These are phyloP conservation scores for Cordyceps militaris DNA, from an alignment of 2,329 filamentous ascomycete species.

Conservation along the genomic window DNA sequence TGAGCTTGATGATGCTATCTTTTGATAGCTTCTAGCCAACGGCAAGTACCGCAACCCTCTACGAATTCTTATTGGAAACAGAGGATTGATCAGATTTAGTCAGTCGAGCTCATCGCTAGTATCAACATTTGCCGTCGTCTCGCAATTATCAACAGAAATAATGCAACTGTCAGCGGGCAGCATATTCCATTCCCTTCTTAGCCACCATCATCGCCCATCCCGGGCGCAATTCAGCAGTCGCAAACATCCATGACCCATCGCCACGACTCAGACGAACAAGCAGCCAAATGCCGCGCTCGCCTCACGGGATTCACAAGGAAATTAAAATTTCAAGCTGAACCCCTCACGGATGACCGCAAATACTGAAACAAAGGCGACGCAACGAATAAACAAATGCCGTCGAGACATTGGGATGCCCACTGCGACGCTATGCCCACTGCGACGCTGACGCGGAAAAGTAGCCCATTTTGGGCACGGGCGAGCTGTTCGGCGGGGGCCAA, in stretches of 20 bases:
- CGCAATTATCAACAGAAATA: not conserved
- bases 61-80: not conserved
- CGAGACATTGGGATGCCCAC: not conserved
- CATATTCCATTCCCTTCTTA: slow-evolving; percentile 7
- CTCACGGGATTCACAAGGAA: slow-evolving; percentile 8
- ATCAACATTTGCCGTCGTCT: not conserved
- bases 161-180: not conserved
- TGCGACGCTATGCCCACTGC: slow-evolving; percentile 4
- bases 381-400: not conserved
- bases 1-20: not conserved
- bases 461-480: not conserved
- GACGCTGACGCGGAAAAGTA: slow-evolving; percentile 12
- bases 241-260: not conserved
- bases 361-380: not conserved
- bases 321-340: not conserved
- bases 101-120: not conserved
- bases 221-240: not conserved
- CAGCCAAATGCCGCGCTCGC: not conserved
- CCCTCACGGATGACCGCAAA: slow-evolving; percentile 1
- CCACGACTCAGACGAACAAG: not conserved
- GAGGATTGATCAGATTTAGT: not conserved
- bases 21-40: not conserved
- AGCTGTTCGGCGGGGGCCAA: not conserved
- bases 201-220: not conserved
- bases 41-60: not conserved